phyloP scores from a whole-genome alignment of 768 basidiomycete genomes.

The Calocybe gangraenosa region DNA sequence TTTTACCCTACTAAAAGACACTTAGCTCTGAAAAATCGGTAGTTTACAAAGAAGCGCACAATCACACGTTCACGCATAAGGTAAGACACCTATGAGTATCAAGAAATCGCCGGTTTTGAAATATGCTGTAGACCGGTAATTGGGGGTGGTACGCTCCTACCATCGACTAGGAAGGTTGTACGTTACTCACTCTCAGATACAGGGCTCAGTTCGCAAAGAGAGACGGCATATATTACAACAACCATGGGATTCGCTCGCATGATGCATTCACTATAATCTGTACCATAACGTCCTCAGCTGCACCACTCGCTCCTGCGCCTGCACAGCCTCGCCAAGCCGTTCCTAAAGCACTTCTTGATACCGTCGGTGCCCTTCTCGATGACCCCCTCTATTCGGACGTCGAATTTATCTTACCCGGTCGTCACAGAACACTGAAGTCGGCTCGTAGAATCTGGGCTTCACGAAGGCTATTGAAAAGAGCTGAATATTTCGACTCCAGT shows the following conservation, averaged over 20 bases:
- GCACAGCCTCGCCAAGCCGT: slow-evolving; percentile 47
- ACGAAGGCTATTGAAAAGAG: slow-evolving; percentile 59
- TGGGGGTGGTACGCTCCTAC: slow-evolving; percentile 70
- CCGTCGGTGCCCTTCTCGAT: slow-evolving; percentile 71
- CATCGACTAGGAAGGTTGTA: background rate
- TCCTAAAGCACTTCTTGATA: slow-evolving; percentile 62
- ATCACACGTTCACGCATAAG: slow-evolving; percentile 78
- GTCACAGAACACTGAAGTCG: slow-evolving; percentile 30
- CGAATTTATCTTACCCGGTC: slow-evolving; percentile 65
- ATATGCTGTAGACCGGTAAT: slow-evolving; percentile 60
- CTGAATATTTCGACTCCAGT: slow-evolving; percentile 81
- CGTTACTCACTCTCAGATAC: slow-evolving; percentile 1
- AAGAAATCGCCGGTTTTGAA: no score
- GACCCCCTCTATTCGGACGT: slow-evolving; percentile 85
- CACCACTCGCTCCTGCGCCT: slow-evolving; percentile 41
- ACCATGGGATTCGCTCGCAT: slow-evolving; percentile 42
- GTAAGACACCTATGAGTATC: slow-evolving; percentile 14
- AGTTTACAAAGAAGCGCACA: slow-evolving; percentile 73
- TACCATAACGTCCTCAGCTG: slow-evolving; percentile 68
- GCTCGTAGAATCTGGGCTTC: slow-evolving; percentile 62
- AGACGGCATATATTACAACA: slow-evolving; percentile 64
- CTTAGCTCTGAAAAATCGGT: slow-evolving; percentile 39
- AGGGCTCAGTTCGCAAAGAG: slow-evolving; percentile 81
- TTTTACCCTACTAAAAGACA: slow-evolving; percentile 19
- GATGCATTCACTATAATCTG: slow-evolving; percentile 78